Base-by-base conservation (phyloP, 2,329 filamentous ascomycete genomes). In the Pseudogymnoascus sp. region DNA sequence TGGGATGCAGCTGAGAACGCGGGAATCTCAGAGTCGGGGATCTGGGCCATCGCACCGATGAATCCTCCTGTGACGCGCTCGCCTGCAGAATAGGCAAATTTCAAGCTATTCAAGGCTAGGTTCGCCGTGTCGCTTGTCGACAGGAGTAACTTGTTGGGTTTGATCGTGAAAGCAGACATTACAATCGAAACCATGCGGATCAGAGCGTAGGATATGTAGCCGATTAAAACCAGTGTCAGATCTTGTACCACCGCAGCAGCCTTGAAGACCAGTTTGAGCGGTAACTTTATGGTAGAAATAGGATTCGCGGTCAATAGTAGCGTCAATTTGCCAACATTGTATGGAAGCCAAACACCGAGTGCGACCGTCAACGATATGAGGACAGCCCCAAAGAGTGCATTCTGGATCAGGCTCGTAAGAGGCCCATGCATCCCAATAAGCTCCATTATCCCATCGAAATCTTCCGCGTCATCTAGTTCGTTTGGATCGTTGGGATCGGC, bases 361-460 rank as follows among this genome's bases (percentile, higher is more conserved):
- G 91, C 87, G 41, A 99, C 85, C 12, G 92, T 96, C 59, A 93
- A 83, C 1, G 90, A 89, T 12, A 99, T 91, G 28, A 99, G 80
- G 50, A 97, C 87, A 6, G 89, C 88, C 71, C 93, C 96, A 74
- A 99, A 99, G 14, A 97, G 86, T 61, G 90, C 91, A 67, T 99
- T 99, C 70, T 99, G 94, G 66, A 97, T 85, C 5, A 99, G 81
- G 2, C 91, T 91, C 12, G 88, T 87, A 2, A 99, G 80, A 0
- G 94, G 94, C 0, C 94, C 94, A 69, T 95, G 90, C 89, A 99
- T 95, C 37, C 94, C 94, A 62, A 99, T 88, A 14, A 99, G 83
- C 72, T 99, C 94, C 78, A 99, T 86, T 59, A 99, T 90, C 0
- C 94, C 94, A 71, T 99, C 94, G 14, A 99, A 85, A 70, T 99